phyloP scores from a whole-genome alignment of 2,329 filamentous ascomycete genomes.

The Colletotrichum shisoi region DNA sequence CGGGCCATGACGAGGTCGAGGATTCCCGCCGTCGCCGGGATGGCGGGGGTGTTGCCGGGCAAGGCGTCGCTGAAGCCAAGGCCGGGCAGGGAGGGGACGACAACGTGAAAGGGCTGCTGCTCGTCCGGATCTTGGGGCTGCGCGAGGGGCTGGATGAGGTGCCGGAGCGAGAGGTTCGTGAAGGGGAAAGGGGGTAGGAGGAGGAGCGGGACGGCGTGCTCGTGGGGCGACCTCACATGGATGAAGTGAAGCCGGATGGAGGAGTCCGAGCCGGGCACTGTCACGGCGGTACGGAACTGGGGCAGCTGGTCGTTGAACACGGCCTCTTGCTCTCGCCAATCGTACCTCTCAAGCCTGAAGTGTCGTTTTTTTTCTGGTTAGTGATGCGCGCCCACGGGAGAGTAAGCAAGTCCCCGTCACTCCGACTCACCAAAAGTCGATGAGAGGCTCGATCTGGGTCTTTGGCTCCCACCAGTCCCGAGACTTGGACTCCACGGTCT shows the following conservation, averaged over 20 bases:
- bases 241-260: constrained; percentile 70
- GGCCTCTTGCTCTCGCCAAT: constrained; percentile 68
- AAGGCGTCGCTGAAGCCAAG: constrained; percentile 73
- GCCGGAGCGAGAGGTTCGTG: constrained; percentile 66
- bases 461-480: constrained; percentile 68
- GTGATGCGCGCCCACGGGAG: neutral
- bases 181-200: constrained; percentile 72
- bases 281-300: constrained; percentile 68
- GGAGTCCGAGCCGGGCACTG: constrained; percentile 50
- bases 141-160: constrained; percentile 63
- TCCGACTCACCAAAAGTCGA: constrained; percentile 67
- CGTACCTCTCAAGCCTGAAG: constrained; percentile 69
- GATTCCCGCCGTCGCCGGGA: constrained; percentile 62
- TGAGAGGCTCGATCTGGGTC: constrained; percentile 66
- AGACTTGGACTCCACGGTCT: constrained; percentile 57
- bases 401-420: neutral
- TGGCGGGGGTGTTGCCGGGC: constrained; percentile 57
- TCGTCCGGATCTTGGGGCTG: constrained; percentile 57
- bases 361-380: neutral
- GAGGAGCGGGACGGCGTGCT: constrained; percentile 67
- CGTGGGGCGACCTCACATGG: constrained; percentile 63
- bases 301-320: constrained; percentile 66
- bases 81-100: constrained; percentile 71
- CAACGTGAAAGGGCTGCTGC: constrained; percentile 68
- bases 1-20: constrained; percentile 67